Evolutionary conservation across 495 filamentous ascomycete genomes (phyloP), one percentile per base, ranked within the genome.

Genomic region (Trichoderma orchidacearum): DNA sequence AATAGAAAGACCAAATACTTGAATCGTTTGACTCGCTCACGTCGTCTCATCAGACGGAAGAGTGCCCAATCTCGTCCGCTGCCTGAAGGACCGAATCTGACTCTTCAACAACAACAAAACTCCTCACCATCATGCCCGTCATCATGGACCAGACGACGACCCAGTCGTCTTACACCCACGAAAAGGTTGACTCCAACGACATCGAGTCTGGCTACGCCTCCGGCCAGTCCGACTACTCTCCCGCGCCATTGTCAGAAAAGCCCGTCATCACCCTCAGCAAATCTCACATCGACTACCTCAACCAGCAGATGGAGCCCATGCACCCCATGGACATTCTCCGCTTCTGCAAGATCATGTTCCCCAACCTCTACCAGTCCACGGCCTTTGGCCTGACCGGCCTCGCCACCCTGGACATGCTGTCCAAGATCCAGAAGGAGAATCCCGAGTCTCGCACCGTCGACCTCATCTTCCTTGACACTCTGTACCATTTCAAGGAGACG

Each of bases 401-500:
- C 25, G 93, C 86, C 51, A 96, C 91, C 57, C 71, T 96, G 62
- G 93, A 98, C 69, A 95, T 98, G 83, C 80, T 97, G 25, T 91
- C 91, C 58, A 89, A 90, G 66, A 75, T 96, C 62, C 80, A 87
- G 58, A 72, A 81, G 28, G 83, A 86, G 54, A 78, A 80, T 7
- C 79, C 84, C 11, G 72, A 76, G 38, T 75, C 81, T 51, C 69
- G 75, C 38, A 62, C 71, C n/a, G 82, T 96, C 60, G 90, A 96
- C 64, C 80, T 94, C 53, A 88, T 98, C 72, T 98, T 97, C 80
- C 85, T 97, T 61, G 90, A 98, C 73, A 98, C 93, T 25, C 80
- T 96, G 9, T 85, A 96, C 73, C 93, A 98, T 75, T 98, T 98
- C 71, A 65, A 82, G 52, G 92, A 98, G 72, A 98, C 94, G 15